Evolutionary conservation across 2,329 filamentous ascomycete genomes (phyloP).

Genomic region (Tolypocladium album): DNA sequence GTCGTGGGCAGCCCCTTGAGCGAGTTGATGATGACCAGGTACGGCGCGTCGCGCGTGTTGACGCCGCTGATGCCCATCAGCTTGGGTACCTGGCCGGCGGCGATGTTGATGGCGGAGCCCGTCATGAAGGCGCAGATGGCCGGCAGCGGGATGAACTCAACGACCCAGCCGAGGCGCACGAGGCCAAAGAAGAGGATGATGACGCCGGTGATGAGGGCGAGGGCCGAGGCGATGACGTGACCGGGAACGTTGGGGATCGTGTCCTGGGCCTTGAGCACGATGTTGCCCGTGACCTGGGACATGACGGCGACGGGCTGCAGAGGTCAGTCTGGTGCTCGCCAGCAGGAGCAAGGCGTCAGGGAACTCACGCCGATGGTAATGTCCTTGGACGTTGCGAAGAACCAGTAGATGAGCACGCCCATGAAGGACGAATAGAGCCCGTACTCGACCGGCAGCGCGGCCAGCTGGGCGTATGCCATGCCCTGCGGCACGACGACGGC

Average conservation of each 20-base stretch:
- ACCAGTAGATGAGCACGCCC: constrained; percentile 92
- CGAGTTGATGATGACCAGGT: constrained; percentile 40
- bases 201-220: constrained; percentile 36
- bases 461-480: constrained; percentile 42
- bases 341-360: not conserved
- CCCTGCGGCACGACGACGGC: constrained; percentile 44
- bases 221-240: constrained; percentile 34
- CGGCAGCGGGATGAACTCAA: constrained; percentile 42
- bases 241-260: constrained; percentile 26
- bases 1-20: constrained; percentile 34
- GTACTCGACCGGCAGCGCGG: constrained; percentile 35
- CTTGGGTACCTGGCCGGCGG: constrained; percentile 36
- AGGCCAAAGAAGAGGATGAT: constrained; percentile 40
- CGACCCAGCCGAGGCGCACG: constrained; percentile 39
- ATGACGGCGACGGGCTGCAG: constrained; percentile 41
- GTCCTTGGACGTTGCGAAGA: constrained; percentile 89
- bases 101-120: constrained; percentile 39
- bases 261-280: constrained; percentile 28
- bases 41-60: constrained; percentile 37
- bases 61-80: constrained; percentile 39
- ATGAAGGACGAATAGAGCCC: constrained; percentile 72
- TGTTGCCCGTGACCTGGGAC: constrained; percentile 40
- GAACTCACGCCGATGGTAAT: constrained; percentile 75
- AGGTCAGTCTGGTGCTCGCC: constrained; percentile 6
- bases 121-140: constrained; percentile 46